Base-by-base conservation (phyloP, 2,329 filamentous ascomycete species). In the Coccinonectria pachysandricola region DNA sequence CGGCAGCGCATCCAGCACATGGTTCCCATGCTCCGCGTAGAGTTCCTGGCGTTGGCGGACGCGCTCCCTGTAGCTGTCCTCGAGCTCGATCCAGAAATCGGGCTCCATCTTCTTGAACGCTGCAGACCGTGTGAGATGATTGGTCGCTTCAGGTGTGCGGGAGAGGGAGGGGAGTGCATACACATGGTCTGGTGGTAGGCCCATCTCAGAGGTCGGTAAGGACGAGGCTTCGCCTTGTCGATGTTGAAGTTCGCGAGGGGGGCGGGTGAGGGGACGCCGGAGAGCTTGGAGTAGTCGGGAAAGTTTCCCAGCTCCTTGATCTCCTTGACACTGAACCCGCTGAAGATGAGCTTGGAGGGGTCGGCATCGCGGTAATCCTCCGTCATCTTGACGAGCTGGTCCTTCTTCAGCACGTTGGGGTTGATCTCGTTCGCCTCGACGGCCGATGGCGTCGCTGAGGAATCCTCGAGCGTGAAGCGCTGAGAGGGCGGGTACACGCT, bases 131-230 rank as follows among this genome's bases (percentile, higher is more conserved):
- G 12, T 16, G 17, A 10, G 12, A n/a, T n/a, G n/a, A n/a, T n/a
- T n/a, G n/a, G n/a, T n/a, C n/a, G n/a, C 10, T 12, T 5, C 21
- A 62, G 76, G 43, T 19, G 12, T 5, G 8, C 10, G 14, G 5
- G 9, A 5, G 5, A 12, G 2, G 9, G 13, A 18, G 15, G 14
- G 13, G 12, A 10, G 18, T n/a, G 22, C 28, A 16, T 67, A 86
- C 82, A 80, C 84, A 91, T 91, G 0, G 82, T 88, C 48, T 91
- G 84, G 49, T 88, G 81, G 48, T 91, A 91, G 0, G 65, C 60
- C 84, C 83, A 91, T 46, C 84, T 56, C 22, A 91, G 79, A 0
- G 84, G 84, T 23, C 84, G 65, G 48, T 85, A 91, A 0, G 82
- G 83, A 31, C 84, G 64, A 2, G 82, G 70, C 8, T 65, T 46